These are phyloP conservation scores for Irpex sp. DNA, from an alignment of 1,284 basidiomycete genomes.

Conservation along the genomic window DNA sequence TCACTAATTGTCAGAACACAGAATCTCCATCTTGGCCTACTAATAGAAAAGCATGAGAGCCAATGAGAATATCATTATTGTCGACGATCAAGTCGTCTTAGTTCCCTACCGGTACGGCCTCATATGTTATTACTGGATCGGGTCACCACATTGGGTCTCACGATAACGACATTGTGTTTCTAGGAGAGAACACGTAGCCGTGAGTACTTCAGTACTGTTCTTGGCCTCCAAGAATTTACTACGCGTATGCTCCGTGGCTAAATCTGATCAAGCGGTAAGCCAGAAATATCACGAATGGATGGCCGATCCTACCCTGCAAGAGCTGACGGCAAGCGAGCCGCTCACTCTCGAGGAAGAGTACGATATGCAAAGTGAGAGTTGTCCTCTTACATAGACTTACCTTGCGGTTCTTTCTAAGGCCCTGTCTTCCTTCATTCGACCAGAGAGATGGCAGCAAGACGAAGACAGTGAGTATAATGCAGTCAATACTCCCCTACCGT, in stretches of 20 bases:
- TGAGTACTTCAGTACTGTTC: neutral
- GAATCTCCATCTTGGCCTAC: neutral
- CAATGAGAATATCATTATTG: conserved; percentile 11
- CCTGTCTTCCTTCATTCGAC: neutral
- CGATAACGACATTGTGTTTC: neutral
- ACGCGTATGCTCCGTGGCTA: too few relatives aligned
- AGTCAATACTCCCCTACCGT: neutral
- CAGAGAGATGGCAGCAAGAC: conserved; percentile 85
- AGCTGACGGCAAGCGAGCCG: conserved; percentile 85
- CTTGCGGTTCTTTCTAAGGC: neutral
- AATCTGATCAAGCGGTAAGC: neutral
- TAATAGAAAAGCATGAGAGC: conserved; percentile 6
- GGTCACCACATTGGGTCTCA: neutral
- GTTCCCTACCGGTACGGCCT: conserved; percentile 7
- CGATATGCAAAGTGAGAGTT: conserved; percentile 79
- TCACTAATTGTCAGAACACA: neutral
- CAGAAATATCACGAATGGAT: conserved; percentile 94
- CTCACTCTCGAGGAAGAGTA: conserved; percentile 83
- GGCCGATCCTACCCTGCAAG: conserved; percentile 70
- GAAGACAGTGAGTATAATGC: conserved; percentile 67
- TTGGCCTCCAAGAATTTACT: neutral
- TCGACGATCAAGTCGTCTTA: conserved; percentile 3
- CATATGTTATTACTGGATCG: neutral
- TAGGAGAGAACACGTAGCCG: conserved; percentile 10
- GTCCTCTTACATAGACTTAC: neutral